Percentiles rank a stretch among this genome's conserved stretches.
Evolutionary conservation across 352 stramenopile species (phyloP).

Genomic region (Globisporangium camurandrum): DNA sequence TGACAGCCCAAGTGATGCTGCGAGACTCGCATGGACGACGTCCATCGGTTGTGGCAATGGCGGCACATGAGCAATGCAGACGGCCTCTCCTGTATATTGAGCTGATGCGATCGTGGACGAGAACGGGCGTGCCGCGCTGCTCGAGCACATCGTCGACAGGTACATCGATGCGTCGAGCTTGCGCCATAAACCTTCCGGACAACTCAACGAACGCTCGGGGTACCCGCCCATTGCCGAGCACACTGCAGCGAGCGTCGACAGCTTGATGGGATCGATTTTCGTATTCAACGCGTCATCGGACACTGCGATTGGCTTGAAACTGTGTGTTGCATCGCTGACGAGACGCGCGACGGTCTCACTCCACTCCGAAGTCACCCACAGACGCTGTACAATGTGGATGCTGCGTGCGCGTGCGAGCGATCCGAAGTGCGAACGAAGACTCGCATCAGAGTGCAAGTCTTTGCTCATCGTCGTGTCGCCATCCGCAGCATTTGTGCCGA

Average conservation of each 20-base stretch:
- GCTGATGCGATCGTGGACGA: neutral
- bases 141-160: neutral
- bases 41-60: neutral
- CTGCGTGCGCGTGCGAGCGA: neutral
- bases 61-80: too few relatives aligned
- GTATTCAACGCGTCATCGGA: neutral
- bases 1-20: neutral
- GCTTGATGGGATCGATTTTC: neutral
- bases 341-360: neutral
- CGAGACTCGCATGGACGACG: neutral
- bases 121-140: neutral
- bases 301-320: neutral
- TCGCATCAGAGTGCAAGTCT: neutral
- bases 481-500: too few relatives aligned
- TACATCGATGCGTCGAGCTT: neutral
- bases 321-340: neutral
- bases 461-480: neutral
- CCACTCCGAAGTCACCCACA: neutral
- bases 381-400: neutral
- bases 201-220: slow-evolving; percentile 4
- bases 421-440: neutral
- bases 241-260: neutral
- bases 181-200: neutral
- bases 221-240: slow-evolving; percentile 5
- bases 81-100: too few relatives aligned